Conservation (phyloP, 768 basidiomycete species). For the Chlorophyllum brunneum region DNA sequence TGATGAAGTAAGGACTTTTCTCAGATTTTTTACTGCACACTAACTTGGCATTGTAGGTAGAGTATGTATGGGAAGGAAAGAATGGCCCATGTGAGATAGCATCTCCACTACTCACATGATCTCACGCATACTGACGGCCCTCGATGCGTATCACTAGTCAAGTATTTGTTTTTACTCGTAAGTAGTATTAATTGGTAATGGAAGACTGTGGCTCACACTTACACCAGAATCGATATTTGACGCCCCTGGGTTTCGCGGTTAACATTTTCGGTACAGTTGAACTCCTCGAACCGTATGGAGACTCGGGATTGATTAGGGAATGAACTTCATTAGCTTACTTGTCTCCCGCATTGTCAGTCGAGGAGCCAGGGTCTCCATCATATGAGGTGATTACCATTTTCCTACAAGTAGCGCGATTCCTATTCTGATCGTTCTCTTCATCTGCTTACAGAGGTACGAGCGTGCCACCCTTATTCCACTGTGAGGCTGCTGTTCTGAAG, state of each 20-base stretch:
- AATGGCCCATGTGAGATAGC: conserved; percentile 43
- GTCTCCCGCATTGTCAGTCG: conserved; percentile 33
- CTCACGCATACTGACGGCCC: not conserved
- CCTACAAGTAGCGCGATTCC: not conserved
- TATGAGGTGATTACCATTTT: not conserved
- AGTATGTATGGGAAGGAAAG: conserved; percentile 47
- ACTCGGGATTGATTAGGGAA: not conserved
- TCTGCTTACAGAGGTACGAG: conserved; percentile 8
- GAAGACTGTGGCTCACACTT: not conserved
- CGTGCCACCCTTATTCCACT: not conserved
- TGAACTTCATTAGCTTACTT: conserved; percentile 32
- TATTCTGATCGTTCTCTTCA: not conserved
- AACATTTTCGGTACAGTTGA: conserved; percentile 41
- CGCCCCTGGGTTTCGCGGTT: conserved; percentile 57
- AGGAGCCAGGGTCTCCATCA: conserved; percentile 23
- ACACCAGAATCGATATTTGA: conserved; percentile 60
- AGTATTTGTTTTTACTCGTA: conserved; percentile 41
- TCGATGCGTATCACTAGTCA: conserved; percentile 24
- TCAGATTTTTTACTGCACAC: not conserved
- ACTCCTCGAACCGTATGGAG: not conserved
- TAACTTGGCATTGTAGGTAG: conserved; percentile 22
- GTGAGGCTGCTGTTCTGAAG: not conserved
- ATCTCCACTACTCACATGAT: not conserved
- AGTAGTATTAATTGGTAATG: conserved; percentile 7
- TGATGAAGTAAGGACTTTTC: conserved; percentile 27